These are phyloP conservation scores for Boletus rubroflammeus DNA, from an alignment of 768 basidiomycete species.

Conservation along the genomic window DNA sequence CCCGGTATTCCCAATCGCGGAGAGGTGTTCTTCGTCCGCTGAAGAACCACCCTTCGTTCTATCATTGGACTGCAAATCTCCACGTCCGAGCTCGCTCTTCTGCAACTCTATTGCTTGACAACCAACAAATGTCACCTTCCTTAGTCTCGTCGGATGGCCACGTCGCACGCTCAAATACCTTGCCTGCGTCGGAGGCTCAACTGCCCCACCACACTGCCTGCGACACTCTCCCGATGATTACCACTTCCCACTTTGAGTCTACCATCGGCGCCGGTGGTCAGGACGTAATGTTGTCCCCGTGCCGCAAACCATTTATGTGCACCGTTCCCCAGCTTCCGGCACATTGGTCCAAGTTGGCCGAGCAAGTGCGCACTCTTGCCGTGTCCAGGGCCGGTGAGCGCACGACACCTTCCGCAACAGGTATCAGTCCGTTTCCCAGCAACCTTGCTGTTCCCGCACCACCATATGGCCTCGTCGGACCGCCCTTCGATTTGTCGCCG, in stretches of 20 bases:
- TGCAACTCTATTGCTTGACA: slow-evolving; percentile 28
- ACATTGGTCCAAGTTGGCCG: slow-evolving; percentile 10
- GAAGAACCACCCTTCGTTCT: slow-evolving; percentile 17
- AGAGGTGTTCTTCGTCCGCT: slow-evolving; percentile 15
- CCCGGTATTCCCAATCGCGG: slow-evolving; percentile 16
- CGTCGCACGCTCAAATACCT: slow-evolving; percentile 28
- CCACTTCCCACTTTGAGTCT: slow-evolving; percentile 3
- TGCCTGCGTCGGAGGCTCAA: background rate
- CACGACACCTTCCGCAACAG: background rate
- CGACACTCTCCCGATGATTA: slow-evolving; percentile 20
- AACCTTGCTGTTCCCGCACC: slow-evolving; percentile 1
- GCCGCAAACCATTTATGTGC: slow-evolving; percentile 5
- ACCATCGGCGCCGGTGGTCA: background rate
- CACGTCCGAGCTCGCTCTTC: slow-evolving; percentile 9
- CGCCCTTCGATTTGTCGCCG: slow-evolving; percentile 34
- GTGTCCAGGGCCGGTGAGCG: slow-evolving; percentile 3
- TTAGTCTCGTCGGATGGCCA: slow-evolving; percentile 9
- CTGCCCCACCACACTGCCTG: background rate
- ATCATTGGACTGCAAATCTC: slow-evolving; percentile 32
- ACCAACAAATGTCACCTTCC: slow-evolving; percentile 35
- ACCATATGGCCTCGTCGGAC: slow-evolving; percentile 12
- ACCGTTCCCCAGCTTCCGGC: background rate
- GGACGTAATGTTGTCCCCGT: slow-evolving; percentile 4
- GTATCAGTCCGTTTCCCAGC: background rate
- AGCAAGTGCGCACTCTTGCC: background rate